Conservation (phyloP, 1,284 basidiomycete genomes). For the Trametes versicolor region DNA sequence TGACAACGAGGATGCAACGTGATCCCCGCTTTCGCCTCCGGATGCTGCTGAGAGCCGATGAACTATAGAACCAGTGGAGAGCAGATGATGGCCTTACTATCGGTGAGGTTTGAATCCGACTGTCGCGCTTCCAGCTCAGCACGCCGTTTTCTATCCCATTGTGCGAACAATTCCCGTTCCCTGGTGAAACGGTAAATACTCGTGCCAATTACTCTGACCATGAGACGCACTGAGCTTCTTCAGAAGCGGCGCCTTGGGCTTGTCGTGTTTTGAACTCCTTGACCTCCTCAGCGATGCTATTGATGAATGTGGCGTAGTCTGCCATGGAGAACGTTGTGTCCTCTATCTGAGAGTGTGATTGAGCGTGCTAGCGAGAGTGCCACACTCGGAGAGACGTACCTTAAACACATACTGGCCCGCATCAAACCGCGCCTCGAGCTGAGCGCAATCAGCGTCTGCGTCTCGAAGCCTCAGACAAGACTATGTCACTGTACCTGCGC, state of each 20-base stretch:
- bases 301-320: conserved; percentile 57
- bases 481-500: conserved; percentile 46
- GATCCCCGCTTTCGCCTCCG: conserved; percentile 25
- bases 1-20: conserved; percentile 55
- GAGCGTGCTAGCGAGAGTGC: background rate
- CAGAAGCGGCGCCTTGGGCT: conserved; percentile 45
- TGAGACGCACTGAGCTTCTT: conserved; percentile 52
- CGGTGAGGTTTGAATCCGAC: background rate
- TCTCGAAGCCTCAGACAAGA: background rate
- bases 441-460: background rate
- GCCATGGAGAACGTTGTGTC: conserved; percentile 61
- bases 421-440: conserved; percentile 68
- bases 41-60: background rate
- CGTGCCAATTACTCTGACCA: background rate
- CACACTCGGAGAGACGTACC: conserved; percentile 41
- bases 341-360: conserved; percentile 52
- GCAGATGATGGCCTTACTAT: background rate
- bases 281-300: conserved; percentile 54
- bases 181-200: conserved; percentile 12
- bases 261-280: conserved; percentile 54
- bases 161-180: conserved; percentile 29
- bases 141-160: conserved; percentile 32
- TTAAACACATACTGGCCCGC: conserved; percentile 68
- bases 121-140: conserved; percentile 18
- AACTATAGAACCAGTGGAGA: background rate